Evolutionary conservation across 2,329 filamentous ascomycete species (phyloP), one percentile per base, ranked within the genome.

Genomic region (Akanthomyces muscarius): DNA sequence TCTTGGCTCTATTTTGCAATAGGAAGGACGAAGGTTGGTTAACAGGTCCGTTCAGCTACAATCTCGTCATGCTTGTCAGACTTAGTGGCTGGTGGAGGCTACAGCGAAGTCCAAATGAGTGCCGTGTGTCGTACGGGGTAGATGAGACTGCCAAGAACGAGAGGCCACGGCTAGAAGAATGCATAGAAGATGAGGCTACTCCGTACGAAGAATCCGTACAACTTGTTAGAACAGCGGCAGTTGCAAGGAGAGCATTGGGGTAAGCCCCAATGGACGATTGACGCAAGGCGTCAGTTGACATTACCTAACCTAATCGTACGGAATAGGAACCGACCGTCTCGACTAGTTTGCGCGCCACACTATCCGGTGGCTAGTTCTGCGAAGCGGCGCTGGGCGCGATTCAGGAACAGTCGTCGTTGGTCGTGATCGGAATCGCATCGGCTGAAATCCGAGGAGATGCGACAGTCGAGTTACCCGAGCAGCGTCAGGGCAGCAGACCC

Each of bases 271-370:
- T 50, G 30, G 23, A 28, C 23, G 23, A 14, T 50, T 50, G 23
- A 28, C 11, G 23, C 47, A 25, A 10, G 23, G 47, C 50, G 30
- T n/a, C 52, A 55, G 25, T 61, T 61, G 38, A 11, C 48, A 48
- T 61, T 61, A 48, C 59, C 50, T 42, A 61, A 61, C 50, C 25
- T 25, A 41, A 54, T 41, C 30, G 51, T 25, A 18, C 3, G 36
- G 36, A 36, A 25, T 10, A n/a, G 23, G 21, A 21, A 50, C 21
- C 25, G 28, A 30, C 28, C 13, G 25, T 3, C 42, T 47, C 16
- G 47, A 25, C 55, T 47, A 47, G 41, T 42, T 13, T 54, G 36
- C 33, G 5, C 11, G 6, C 18, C n/a, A 10, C 47, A 33, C 30
- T 14, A 13, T 23, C 16, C 41, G 48, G 41, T 41, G 14, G 36